These are phyloP conservation scores for Ceratocystis ficicola DNA, from an alignment of 2,329 filamentous ascomycete genomes.

Conservation along the genomic window DNA sequence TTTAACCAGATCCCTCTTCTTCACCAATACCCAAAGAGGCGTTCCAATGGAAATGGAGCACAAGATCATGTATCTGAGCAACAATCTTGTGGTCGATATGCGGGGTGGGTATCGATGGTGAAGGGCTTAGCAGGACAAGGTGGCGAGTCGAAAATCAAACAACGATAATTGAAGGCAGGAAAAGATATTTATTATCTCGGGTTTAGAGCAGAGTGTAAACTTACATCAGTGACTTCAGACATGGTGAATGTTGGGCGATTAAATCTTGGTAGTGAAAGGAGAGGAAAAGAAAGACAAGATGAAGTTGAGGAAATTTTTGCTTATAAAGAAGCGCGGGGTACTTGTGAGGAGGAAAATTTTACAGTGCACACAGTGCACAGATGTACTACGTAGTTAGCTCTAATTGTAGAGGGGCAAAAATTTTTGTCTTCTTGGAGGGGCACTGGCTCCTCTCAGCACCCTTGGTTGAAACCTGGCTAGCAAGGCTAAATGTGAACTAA, in stretches of 20 bases:
- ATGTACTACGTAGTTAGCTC: slow-evolving; percentile 16
- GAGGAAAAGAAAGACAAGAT: slow-evolving; percentile 25
- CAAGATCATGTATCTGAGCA: not conserved
- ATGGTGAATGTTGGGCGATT: slow-evolving; percentile 38
- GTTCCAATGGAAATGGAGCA: not conserved
- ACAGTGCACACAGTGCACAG: slow-evolving; percentile 23
- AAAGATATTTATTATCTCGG: not conserved
- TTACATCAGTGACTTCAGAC: slow-evolving; percentile 42
- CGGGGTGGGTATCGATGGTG: slow-evolving; percentile 1
- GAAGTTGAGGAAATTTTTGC: slow-evolving; percentile 23
- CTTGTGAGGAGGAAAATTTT: slow-evolving; percentile 19
- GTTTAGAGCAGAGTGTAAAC: slow-evolving; percentile 26
- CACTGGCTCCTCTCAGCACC: slow-evolving; percentile 15
- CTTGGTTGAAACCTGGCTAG: not conserved
- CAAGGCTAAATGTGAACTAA: not conserved
- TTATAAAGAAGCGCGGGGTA: slow-evolving; percentile 25
- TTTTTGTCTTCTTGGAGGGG: slow-evolving; percentile 13
- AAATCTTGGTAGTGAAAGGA: slow-evolving; percentile 27
- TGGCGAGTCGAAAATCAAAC: not conserved
- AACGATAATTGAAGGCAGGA: not conserved
- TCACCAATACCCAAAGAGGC: not conserved
- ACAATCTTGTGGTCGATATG: slow-evolving; percentile 1
- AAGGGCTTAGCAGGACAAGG: not conserved
- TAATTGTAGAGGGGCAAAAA: slow-evolving; percentile 13
- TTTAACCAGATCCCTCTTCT: not conserved